A percentile compares a stretch with the other conserved stretches of the same genome.
Evolutionary conservation across 208 protist species (phyloP).

Genomic region (Trypanosoma avium): DNA sequence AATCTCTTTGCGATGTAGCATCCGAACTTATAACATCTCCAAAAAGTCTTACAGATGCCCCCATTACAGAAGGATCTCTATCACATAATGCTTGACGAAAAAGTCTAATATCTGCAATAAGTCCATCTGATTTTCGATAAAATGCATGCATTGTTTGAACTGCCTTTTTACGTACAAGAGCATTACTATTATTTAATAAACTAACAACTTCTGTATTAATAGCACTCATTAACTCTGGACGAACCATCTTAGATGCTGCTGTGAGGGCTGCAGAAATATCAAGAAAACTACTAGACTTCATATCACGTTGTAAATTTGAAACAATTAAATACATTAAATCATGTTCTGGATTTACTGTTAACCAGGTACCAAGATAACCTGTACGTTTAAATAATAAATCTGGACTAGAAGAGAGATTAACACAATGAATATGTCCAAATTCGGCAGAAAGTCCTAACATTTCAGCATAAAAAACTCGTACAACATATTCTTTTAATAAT

Average conservation of each 20-base stretch:
- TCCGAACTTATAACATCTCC: constrained; percentile 55
- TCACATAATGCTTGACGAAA: constrained; percentile 92
- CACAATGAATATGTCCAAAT: constrained; percentile 95
- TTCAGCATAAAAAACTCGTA: constrained; percentile 94
- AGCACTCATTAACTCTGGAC: constrained; percentile 85
- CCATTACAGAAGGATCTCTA: constrained; percentile 96
- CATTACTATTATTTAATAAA: constrained; percentile 50
- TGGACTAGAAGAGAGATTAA: constrained; percentile 93
- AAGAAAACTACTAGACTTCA: constrained; percentile 89
- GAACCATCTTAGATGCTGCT: constrained; percentile 83
- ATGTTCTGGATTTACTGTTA: constrained; percentile 85
- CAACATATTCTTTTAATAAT: constrained; percentile 80
- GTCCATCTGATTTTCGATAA: constrained; percentile 38
- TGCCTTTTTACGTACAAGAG: constrained; percentile 93
- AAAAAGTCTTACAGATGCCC: constrained; percentile 84
- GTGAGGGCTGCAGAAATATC: constrained; percentile 90
- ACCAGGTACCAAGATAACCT: constrained; percentile 91
- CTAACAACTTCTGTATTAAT: constrained; percentile 70
- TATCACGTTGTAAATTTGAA: constrained; percentile 92
- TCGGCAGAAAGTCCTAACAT: constrained; percentile 92
- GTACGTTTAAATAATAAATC: constrained; percentile 68
- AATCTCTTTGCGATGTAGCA: constrained; percentile 55
- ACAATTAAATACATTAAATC: constrained; percentile 95
- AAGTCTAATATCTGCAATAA: constrained; percentile 37
- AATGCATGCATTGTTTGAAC: constrained; percentile 90